phyloP scores from a whole-genome alignment of 352 stramenopile genomes.

The Phytopythium kandeliae region DNA sequence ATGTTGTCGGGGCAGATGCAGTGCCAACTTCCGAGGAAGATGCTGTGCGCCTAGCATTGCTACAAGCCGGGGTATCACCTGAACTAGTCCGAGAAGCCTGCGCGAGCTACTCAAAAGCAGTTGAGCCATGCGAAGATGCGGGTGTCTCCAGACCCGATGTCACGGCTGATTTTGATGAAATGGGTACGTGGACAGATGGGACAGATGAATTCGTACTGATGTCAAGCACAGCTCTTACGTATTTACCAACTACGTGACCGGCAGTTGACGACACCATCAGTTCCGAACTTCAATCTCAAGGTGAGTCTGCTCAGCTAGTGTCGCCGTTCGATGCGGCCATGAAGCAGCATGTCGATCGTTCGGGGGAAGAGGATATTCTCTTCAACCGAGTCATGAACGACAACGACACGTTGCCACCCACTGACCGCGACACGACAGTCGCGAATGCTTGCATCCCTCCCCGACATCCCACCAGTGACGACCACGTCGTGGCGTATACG shows the following conservation, averaged over 20 bases:
- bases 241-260: background rate
- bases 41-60: background rate
- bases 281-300: background rate
- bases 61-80: background rate
- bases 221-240: background rate
- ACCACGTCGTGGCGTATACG: constrained; percentile 1
- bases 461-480: background rate
- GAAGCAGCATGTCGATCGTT: background rate
- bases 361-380: background rate
- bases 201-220: background rate
- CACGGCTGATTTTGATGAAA: background rate
- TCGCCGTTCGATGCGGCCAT: background rate
- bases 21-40: background rate
- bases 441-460: background rate
- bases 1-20: no score
- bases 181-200: background rate
- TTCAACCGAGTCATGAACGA: background rate
- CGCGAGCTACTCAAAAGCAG: background rate
- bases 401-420: background rate
- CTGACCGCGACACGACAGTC: no score
- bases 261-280: background rate
- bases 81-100: background rate
- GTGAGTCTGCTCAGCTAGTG: background rate
- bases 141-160: background rate
- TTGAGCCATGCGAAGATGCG: background rate